These are phyloP conservation scores for Aureobasidium sp. DNA, from an alignment of 2,329 filamentous ascomycete genomes.

Conservation along the genomic window DNA sequence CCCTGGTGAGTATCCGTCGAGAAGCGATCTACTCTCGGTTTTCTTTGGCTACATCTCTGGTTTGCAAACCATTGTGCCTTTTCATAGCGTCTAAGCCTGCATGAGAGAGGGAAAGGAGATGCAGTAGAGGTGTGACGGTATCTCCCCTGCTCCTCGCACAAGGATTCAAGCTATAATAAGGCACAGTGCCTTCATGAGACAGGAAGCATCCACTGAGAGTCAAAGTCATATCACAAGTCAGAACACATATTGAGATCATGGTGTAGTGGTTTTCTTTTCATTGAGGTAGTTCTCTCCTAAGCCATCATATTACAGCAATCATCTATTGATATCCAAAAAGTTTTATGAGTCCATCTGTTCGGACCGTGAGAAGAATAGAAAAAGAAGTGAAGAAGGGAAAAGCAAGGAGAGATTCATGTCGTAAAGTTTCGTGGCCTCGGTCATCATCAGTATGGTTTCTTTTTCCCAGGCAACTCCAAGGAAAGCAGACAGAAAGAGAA, in stretches of 20 bases:
- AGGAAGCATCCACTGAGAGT: too few species aligned
- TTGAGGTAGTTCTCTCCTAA: background rate
- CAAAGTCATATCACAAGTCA: too few species aligned
- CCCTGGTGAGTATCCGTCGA: too few species aligned
- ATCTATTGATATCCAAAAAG: conserved; percentile 3
- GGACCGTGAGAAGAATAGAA: conserved; percentile 7
- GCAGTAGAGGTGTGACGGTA: too few species aligned
- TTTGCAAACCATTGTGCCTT: too few species aligned
- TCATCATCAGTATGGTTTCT: background rate
- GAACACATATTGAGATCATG: background rate
- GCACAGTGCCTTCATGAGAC: too few species aligned
- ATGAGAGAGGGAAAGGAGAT: too few species aligned
- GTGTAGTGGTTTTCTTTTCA: background rate
- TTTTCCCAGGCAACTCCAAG: background rate
- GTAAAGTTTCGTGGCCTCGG: conserved; percentile 1
- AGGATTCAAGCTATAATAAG: too few species aligned
- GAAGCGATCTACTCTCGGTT: too few species aligned
- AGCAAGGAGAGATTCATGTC: background rate
- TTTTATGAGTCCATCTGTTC: background rate
- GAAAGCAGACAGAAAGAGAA: background rate
- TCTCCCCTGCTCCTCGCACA: too few species aligned
- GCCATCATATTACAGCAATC: conserved; percentile 7
- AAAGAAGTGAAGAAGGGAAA: background rate
- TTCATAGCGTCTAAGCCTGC: too few species aligned
- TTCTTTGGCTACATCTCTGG: too few species aligned